These are phyloP conservation scores for Pichia paraexigua DNA, from an alignment of 805 yeast genomes.

Conservation along the genomic window DNA sequence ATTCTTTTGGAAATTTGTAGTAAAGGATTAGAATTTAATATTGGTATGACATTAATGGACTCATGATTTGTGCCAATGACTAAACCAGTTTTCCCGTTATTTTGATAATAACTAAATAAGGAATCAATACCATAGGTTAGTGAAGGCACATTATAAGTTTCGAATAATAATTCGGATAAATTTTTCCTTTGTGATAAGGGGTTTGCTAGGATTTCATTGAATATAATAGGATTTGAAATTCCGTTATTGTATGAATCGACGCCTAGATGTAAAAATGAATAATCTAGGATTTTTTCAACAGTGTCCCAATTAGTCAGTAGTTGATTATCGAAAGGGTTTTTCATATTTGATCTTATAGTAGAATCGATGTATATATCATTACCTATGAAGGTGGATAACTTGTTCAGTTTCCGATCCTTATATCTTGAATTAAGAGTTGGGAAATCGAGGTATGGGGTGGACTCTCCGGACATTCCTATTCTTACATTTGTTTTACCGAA, in stretches of 20 bases:
- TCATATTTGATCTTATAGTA: conserved; percentile 56
- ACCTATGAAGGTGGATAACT: conserved; percentile 67
- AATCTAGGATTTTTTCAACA: conserved; percentile 75
- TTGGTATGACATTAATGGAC: conserved; percentile 76
- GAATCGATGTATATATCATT: conserved; percentile 71
- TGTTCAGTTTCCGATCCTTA: conserved; percentile 66
- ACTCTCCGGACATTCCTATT: conserved; percentile 46
- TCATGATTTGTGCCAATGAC: conserved; percentile 81
- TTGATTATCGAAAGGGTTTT: conserved; percentile 81
- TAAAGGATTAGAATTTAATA: conserved; percentile 59
- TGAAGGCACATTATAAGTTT: conserved; percentile 68
- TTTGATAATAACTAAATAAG: conserved; percentile 66
- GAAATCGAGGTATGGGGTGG: conserved; percentile 52
- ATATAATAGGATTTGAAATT: conserved; percentile 69
- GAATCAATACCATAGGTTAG: conserved; percentile 79
- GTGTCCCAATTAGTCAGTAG: conserved; percentile 89
- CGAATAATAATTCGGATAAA: conserved; percentile 79
- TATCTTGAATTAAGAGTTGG: conserved; percentile 64
- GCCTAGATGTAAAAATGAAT: conserved; percentile 71
- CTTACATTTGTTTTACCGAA: conserved; percentile 61
- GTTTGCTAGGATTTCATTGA: conserved; percentile 72
- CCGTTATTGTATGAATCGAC: conserved; percentile 44
- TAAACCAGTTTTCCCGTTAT: conserved; percentile 55
- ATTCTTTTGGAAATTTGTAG: conserved; percentile 67
- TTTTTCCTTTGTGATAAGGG: conserved; percentile 62